Evolutionary conservation across 768 basidiomycete species (phyloP), one percentile per base, ranked within the genome.

Genomic region (Trametes cingulata): DNA sequence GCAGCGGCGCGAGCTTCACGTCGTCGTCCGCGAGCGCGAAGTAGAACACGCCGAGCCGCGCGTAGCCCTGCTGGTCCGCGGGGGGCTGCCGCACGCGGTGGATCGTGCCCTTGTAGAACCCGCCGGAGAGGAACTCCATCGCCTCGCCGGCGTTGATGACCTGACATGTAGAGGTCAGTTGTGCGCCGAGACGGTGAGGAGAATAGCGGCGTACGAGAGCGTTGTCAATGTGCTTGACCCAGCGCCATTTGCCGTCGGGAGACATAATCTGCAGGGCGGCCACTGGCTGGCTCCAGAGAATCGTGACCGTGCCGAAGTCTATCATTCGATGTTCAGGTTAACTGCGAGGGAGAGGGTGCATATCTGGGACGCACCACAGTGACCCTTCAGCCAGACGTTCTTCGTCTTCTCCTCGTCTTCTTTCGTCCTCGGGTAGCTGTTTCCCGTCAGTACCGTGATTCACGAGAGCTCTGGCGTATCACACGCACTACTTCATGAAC

Each of bases 401-500:
- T 68, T 64, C 0, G 73, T 67, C 52, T 69, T 71, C 17, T 56
- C 45, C 52, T 73, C 72, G 39, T 75, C 74, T 29, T 74, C 73
- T 50, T 70, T 58, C 1, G 71, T 61, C 25, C 73, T 71, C 8
- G 73, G 75, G 52, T 73, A 71, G 54, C 75, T 76, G 40, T 2
- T 14, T 20, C 19, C 22, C 22, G 54, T 59, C 19, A 47, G 27
- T 17, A 46, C 12, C 19, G 46, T 6, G n/a, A 40, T 22, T 17
- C 5, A 13, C 19, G 39, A 15, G 33, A 17, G 22, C 46, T 13
- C 53, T 25, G 27, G 29, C 36, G 27, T 48, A 17, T 15, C 4
- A 7, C 43, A 54, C 82, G 13, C 27, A 84, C 85, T 87, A 87
- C 73, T 87, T 86, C 84, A 86, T 86, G 69, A 82, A 85, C 46